A percentile compares a stretch with the other conserved stretches of the same genome.
Conservation (phyloP, 1,284 basidiomycete genomes). For the Malassezia psittaci region DNA sequence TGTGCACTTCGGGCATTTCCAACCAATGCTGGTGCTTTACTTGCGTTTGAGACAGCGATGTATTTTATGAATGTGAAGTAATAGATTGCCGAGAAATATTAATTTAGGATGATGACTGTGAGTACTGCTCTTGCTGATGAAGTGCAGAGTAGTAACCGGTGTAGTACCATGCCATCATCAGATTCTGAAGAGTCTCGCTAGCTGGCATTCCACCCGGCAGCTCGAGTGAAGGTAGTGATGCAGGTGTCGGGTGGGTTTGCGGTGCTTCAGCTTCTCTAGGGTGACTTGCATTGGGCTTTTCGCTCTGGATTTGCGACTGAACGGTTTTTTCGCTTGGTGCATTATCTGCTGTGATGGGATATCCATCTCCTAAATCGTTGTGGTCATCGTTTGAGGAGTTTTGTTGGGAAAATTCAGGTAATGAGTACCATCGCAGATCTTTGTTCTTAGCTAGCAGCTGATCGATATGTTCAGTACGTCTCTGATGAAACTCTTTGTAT, state of each 20-base stretch:
- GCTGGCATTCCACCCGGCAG: not conserved
- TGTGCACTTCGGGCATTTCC: constrained; percentile 41
- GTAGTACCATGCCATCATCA: constrained; percentile 21
- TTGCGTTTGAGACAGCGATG: constrained; percentile 44
- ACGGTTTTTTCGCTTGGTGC: not conserved
- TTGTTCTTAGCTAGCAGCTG: not conserved
- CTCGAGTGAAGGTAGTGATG: not conserved
- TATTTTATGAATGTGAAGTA: constrained; percentile 21
- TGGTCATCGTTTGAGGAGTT: not conserved
- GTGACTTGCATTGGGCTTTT: no score
- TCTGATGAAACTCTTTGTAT: constrained; percentile 16
- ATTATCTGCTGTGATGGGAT: not conserved
- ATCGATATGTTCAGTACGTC: constrained; percentile 3
- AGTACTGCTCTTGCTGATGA: not conserved
- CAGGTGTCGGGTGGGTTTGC: not conserved
- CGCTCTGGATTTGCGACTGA: not conserved
- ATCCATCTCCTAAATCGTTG: not conserved
- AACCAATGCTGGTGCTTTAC: constrained; percentile 38
- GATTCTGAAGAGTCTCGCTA: constrained; percentile 9
- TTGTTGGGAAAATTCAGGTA: not conserved
- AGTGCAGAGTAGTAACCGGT: constrained; percentile 19
- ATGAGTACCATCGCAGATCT: constrained; percentile 2
- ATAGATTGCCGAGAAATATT: not conserved
- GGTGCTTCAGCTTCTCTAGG: no score
- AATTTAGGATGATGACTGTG: not conserved